Conservation (phyloP, 495 filamentous ascomycete genomes). For the Penicilliopsis zonata region DNA sequence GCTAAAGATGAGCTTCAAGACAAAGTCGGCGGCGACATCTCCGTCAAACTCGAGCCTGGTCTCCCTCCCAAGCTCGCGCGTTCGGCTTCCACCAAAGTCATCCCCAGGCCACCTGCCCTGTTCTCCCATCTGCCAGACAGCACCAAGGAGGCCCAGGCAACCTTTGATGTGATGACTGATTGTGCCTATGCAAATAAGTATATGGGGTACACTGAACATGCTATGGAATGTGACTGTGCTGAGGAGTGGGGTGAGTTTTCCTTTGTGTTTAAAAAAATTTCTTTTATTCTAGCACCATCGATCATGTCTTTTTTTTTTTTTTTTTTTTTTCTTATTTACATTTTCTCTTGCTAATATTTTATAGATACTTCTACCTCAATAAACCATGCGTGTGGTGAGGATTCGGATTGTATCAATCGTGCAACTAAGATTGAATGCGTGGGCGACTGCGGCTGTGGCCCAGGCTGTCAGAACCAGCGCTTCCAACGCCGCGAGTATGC, state of each 20-base stretch:
- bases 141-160: constrained; percentile 58
- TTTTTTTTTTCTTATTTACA: neutral
- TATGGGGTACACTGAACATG: constrained; percentile 83
- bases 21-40: constrained; percentile 47
- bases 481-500: constrained; percentile 89
- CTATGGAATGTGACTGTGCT: constrained; percentile 87
- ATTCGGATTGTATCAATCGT: constrained; percentile 98
- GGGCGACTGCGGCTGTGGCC: constrained; percentile 73
- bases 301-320: neutral
- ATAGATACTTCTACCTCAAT: constrained; percentile 45
- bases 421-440: constrained; percentile 96
- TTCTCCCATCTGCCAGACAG: constrained; percentile 61
- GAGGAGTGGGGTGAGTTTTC: constrained; percentile 86
- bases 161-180: constrained; percentile 69
- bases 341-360: constrained; percentile 16
- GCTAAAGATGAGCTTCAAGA: constrained; percentile 11
- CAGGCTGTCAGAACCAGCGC: constrained; percentile 84
- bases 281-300: no score
- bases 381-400: constrained; percentile 87
- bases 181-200: constrained; percentile 84
- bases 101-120: constrained; percentile 45
- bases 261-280: no score
- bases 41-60: constrained; percentile 52
- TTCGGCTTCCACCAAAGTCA: constrained; percentile 59
- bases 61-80: constrained; percentile 63